phyloP scores from a whole-genome alignment of 257 asterid genomes.

The Sherardia arvensis region DNA sequence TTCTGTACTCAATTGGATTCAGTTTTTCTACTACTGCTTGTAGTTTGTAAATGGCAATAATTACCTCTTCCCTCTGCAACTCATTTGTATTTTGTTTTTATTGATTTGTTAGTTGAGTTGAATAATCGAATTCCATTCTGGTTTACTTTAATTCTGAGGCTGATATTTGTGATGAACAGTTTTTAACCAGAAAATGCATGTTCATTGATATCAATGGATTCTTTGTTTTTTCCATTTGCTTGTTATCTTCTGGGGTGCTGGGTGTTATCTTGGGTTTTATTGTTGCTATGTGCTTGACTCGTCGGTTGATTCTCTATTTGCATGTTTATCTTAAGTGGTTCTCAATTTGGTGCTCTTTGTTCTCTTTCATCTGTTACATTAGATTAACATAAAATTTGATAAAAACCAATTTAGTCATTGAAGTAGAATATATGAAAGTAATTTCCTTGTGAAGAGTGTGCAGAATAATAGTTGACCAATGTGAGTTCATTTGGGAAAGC shows the following conservation, averaged over 20 bases:
- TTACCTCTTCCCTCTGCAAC: not conserved
- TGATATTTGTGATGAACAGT: not conserved
- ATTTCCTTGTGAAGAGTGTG: not conserved
- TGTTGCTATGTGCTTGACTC: not conserved
- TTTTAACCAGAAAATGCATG: not conserved
- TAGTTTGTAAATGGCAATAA: not conserved
- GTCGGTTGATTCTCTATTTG: too few relatives aligned
- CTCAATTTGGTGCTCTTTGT: constrained; percentile 1
- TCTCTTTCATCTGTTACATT: not conserved
- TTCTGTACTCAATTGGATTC: constrained; percentile 8
- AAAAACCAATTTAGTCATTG: not conserved
- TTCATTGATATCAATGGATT: not conserved
- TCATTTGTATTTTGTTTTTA: not conserved
- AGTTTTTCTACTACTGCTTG: not conserved
- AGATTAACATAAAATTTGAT: not conserved
- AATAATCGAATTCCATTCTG: not conserved
- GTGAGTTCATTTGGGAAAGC: not conserved
- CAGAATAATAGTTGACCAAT: not conserved
- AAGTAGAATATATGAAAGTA: not conserved
- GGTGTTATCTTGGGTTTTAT: not conserved
- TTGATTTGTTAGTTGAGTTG: not conserved
- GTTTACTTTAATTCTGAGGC: not conserved
- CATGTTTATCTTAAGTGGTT: not conserved
- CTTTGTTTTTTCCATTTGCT: not conserved
- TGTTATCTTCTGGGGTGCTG: not conserved